Percentiles rank a stretch among this genome's conserved stretches.
These are phyloP conservation scores for Lasiosphaeria ovina DNA, from an alignment of 495 filamentous ascomycete species.

Conservation along the genomic window DNA sequence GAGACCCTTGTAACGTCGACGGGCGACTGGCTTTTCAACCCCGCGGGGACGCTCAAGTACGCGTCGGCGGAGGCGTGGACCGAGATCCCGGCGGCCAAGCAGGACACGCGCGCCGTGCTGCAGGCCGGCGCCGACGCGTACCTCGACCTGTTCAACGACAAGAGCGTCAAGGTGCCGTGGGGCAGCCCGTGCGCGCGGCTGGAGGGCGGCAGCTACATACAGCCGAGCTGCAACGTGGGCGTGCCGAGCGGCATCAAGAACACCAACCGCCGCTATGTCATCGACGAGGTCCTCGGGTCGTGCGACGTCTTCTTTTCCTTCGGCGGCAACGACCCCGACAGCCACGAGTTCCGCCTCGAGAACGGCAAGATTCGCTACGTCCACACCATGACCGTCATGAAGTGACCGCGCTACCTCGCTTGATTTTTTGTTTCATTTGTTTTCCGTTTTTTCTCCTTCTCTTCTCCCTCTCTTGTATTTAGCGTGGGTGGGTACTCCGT, in stretches of 20 bases:
- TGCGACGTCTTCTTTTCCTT: conserved; percentile 39
- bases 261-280: conserved; percentile 41
- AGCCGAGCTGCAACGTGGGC: conserved; percentile 38
- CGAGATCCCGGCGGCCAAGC: conserved; percentile 41
- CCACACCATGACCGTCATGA: conserved; percentile 40
- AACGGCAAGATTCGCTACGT: conserved; percentile 42
- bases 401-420: background rate
- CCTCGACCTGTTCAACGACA: conserved; percentile 42
- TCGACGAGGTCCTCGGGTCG: conserved; percentile 38
- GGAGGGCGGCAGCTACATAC: conserved; percentile 46
- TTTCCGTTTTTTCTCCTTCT: background rate
- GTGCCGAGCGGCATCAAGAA: conserved; percentile 37
- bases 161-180: conserved; percentile 42
- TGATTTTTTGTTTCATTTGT: background rate
- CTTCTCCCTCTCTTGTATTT: background rate
- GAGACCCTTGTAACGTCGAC: conserved; percentile 46
- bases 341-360: conserved; percentile 44
- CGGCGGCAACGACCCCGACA: conserved; percentile 40
- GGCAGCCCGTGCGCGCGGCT: conserved; percentile 48
- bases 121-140: conserved; percentile 49
- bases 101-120: conserved; percentile 39
- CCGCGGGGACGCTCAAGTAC: conserved; percentile 44
- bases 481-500: too few relatives aligned
- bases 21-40: conserved; percentile 51
- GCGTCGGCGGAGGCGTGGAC: conserved; percentile 42